A percentile compares a stretch with the other conserved stretches of the same genome.
Evolutionary conservation across 2,329 filamentous ascomycete genomes (phyloP).

Genomic region (Lizonia empirigonia): DNA sequence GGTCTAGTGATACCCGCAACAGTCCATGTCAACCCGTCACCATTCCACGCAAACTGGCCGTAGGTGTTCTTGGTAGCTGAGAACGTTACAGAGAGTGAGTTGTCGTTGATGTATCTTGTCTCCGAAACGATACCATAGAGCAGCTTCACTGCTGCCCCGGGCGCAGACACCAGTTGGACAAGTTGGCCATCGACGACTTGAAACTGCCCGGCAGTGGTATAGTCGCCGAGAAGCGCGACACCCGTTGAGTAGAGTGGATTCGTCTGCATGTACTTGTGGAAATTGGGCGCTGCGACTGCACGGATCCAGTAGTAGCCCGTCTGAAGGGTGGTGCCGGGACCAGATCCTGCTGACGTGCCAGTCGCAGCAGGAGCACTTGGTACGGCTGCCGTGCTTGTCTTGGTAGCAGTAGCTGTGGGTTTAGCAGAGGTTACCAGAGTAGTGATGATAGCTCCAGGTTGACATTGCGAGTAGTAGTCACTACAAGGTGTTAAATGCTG

Average conservation of each 20-base stretch:
- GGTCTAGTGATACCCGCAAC: conserved; percentile 56
- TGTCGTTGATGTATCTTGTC: conserved; percentile 37
- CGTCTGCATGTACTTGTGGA: conserved; percentile 51
- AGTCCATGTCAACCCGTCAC: conserved; percentile 64
- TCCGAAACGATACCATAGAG: conserved; percentile 42
- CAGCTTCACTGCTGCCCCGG: conserved; percentile 53
- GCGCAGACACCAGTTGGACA: conserved; percentile 58
- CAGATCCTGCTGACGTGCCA: conserved; percentile 34
- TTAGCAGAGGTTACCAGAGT: conserved; percentile 18
- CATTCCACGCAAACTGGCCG: conserved; percentile 62
- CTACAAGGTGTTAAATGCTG: conserved; percentile 13
- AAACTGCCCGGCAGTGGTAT: conserved; percentile 63
- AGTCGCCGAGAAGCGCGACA: conserved; percentile 57
- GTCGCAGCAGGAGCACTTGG: conserved; percentile 29
- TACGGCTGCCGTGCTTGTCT: conserved; percentile 16
- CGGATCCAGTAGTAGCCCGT: conserved; percentile 63
- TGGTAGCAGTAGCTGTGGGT: conserved; percentile 15
- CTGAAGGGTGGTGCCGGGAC: conserved; percentile 56
- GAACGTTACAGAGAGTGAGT: conserved; percentile 59
- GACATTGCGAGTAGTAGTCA: conserved; percentile 50
- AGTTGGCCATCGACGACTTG: conserved; percentile 62
- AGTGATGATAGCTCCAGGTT: conserved; percentile 41
- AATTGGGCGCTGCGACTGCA: conserved; percentile 63
- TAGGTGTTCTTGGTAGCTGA: conserved; percentile 58
- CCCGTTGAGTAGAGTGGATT: conserved; percentile 50